These are phyloP conservation scores for Vigna radiata DNA, from an alignment of 306 rosid species.

Conservation along the genomic window DNA sequence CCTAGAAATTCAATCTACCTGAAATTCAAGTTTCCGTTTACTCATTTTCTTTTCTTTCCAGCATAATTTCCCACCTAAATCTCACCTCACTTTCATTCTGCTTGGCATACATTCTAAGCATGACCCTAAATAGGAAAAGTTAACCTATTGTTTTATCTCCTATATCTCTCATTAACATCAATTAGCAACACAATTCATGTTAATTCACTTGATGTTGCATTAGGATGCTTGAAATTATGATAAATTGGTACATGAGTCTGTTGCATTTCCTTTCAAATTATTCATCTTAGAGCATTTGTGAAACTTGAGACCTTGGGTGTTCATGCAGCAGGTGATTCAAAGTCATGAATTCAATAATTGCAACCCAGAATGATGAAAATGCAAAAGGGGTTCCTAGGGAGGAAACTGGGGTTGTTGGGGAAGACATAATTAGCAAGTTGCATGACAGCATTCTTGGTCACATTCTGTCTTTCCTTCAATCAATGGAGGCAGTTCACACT, in stretches of 20 bases:
- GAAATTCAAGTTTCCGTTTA: neutral
- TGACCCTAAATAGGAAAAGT: neutral
- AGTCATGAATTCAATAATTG: slow-evolving; percentile 1
- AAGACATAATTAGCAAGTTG: slow-evolving; percentile 41
- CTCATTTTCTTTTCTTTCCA: neutral
- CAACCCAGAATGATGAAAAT: neutral
- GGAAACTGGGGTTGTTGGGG: neutral
- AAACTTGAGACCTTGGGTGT: neutral
- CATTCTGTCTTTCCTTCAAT: slow-evolving; percentile 42
- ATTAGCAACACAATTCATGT: neutral
- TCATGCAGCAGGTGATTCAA: neutral
- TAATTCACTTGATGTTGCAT: neutral
- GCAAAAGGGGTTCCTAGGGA: neutral
- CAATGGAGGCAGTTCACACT: slow-evolving; percentile 29
- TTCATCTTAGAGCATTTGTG: neutral
- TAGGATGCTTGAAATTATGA: neutral
- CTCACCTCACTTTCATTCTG: neutral
- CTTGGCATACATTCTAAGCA: neutral
- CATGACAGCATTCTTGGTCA: slow-evolving; percentile 42
- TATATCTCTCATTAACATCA: neutral
- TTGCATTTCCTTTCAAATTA: neutral
- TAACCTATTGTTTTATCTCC: neutral
- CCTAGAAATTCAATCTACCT: neutral
- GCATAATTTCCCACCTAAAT: neutral
- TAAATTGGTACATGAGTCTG: neutral